phyloP scores from a whole-genome alignment of 768 basidiomycete genomes.

The Pisolithus albus region DNA sequence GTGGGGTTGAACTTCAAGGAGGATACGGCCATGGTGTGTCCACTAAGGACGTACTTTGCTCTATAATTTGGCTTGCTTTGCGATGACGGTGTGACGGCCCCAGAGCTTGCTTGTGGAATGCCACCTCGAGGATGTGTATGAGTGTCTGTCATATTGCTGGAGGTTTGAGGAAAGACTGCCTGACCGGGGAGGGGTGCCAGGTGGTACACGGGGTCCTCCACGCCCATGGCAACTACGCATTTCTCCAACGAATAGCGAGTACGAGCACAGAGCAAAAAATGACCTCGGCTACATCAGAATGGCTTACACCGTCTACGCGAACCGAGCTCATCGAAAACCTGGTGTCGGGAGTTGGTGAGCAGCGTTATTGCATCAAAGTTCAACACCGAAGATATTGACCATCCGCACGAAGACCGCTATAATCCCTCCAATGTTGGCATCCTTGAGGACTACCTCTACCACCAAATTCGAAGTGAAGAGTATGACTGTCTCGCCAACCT shows the following conservation, averaged over 20 bases:
- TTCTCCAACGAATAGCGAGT: slow-evolving; percentile 1
- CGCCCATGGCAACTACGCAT: too few species aligned
- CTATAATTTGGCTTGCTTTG: slow-evolving; percentile 44
- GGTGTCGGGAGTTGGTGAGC: slow-evolving; percentile 82
- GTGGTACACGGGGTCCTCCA: background rate
- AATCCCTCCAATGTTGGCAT: slow-evolving; percentile 91
- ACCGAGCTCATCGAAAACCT: slow-evolving; percentile 87
- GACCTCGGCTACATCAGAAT: slow-evolving; percentile 43
- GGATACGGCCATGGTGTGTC: slow-evolving; percentile 79
- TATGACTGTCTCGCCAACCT: slow-evolving; percentile 95
- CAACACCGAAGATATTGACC: slow-evolving; percentile 65
- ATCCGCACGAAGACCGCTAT: slow-evolving; percentile 82
- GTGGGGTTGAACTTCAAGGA: slow-evolving; percentile 86
- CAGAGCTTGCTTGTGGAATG: background rate
- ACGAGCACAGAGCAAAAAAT: slow-evolving; percentile 10
- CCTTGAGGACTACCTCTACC: slow-evolving; percentile 94
- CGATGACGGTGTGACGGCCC: background rate
- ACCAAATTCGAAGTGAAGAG: slow-evolving; percentile 84
- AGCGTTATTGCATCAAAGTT: background rate
- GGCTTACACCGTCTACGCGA: slow-evolving; percentile 71
- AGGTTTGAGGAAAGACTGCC: background rate
- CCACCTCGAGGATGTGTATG: background rate
- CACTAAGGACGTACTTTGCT: slow-evolving; percentile 58
- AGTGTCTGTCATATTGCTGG: slow-evolving; percentile 1
- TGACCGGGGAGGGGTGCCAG: too few species aligned